A percentile compares a stretch with the other conserved stretches of the same genome.
These are phyloP conservation scores for Neohortaea acidophila DNA, from an alignment of 495 filamentous ascomycete genomes.

Conservation along the genomic window DNA sequence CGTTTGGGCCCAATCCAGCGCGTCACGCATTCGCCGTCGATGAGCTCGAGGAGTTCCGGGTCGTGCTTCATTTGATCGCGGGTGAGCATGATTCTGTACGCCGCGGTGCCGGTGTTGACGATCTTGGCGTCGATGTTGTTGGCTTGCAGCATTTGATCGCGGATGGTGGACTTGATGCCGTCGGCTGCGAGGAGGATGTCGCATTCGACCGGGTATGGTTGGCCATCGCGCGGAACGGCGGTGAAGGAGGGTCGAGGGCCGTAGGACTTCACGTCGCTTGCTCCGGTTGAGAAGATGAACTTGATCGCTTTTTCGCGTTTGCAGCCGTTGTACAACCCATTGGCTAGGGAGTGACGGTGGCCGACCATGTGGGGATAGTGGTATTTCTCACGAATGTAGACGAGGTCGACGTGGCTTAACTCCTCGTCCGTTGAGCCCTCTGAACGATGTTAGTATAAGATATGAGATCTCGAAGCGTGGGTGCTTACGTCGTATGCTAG, in stretches of 20 bases:
- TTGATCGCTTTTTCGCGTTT: slow-evolving; percentile 45
- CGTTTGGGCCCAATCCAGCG: slow-evolving; percentile 65
- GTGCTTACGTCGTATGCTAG: slow-evolving; percentile 35
- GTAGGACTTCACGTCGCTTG: slow-evolving; percentile 40
- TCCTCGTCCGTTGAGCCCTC: slow-evolving; percentile 53
- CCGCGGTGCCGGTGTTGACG: slow-evolving; percentile 60
- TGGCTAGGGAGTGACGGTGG: slow-evolving; percentile 59
- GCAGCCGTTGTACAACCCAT: slow-evolving; percentile 51
- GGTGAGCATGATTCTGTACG: slow-evolving; percentile 72
- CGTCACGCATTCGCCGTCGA: slow-evolving; percentile 51
- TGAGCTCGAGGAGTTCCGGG: slow-evolving; percentile 49
- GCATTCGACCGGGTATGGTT: slow-evolving; percentile 40
- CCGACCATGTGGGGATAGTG: slow-evolving; percentile 64
- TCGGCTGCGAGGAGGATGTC: slow-evolving; percentile 60
- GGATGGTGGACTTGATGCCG: slow-evolving; percentile 55
- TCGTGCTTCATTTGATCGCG: slow-evolving; percentile 51
- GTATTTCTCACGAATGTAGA: slow-evolving; percentile 51
- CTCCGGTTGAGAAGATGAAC: slow-evolving; percentile 50
- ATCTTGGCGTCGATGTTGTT: slow-evolving; percentile 42
- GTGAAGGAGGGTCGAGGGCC: slow-evolving; percentile 40
- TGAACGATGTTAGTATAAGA: slow-evolving; percentile 19
- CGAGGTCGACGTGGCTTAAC: slow-evolving; percentile 53
- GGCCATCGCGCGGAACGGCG: slow-evolving; percentile 40
- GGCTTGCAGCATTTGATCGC: slow-evolving; percentile 43
- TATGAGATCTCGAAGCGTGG: neutral